phyloP scores from a whole-genome alignment of 108 stramenopile species.

The Bacterosira constricta region DNA sequence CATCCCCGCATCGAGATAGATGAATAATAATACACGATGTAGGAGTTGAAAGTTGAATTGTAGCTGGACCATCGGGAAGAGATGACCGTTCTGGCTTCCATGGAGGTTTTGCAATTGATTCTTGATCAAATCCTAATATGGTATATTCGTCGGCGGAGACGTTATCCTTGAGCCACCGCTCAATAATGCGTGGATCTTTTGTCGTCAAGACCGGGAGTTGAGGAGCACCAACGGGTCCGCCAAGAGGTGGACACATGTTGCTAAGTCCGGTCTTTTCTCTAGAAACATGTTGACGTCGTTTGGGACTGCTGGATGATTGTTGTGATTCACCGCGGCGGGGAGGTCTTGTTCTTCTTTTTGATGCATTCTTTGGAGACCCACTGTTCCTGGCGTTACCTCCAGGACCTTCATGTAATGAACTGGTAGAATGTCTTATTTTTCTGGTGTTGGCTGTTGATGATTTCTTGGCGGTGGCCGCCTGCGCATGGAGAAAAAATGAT shows the following conservation, averaged over 20 bases:
- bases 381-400: not conserved
- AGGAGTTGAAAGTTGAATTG: constrained; percentile 67
- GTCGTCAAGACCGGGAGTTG: constrained; percentile 61
- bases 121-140: constrained; percentile 45
- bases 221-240: constrained; percentile 33
- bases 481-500: not conserved
- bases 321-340: not conserved
- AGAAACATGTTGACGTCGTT: not conserved
- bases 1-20: constrained; percentile 41
- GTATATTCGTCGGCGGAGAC: constrained; percentile 14
- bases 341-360: not conserved
- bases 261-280: constrained; percentile 12
- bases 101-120: constrained; percentile 47
- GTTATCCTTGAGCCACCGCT: constrained; percentile 59
- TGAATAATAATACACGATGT: constrained; percentile 66
- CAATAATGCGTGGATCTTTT: constrained; percentile 52
- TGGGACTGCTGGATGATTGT: not conserved
- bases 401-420: not conserved
- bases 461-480: not conserved
- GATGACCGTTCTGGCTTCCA: constrained; percentile 44
- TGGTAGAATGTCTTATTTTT: not conserved
- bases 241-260: constrained; percentile 22
- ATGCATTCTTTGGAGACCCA: not conserved
- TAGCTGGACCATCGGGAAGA: constrained; percentile 60
- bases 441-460: not conserved